Base-by-base conservation (phyloP, 805 yeast genomes). In the Lachancea kluyveri region DNA sequence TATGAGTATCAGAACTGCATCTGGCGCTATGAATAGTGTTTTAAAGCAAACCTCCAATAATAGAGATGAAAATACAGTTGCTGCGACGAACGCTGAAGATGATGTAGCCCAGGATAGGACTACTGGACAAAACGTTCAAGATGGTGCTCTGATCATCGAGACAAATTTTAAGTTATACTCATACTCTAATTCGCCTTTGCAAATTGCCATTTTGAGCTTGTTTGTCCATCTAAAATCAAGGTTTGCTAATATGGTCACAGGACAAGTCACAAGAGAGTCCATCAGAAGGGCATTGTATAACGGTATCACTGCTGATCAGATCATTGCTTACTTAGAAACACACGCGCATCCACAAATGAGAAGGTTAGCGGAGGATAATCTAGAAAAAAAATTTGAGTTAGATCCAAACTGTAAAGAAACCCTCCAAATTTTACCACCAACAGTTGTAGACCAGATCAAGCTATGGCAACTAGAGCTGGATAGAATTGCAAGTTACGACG, bases 401-500 rank as follows among this genome's bases (percentile, higher is more conserved):
- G 66, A 62, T 26, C 53, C 62, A 5, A 63, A 62, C 9, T 59
- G 68, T 6, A 69, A 70, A 40, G 72, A 76, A 43, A 53, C 70
- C 41, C 47, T 77, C 37, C 78, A 79, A 50, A 64, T 92, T 8
- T 55, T 83, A 5, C 97, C 97, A 3, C 95, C 97, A 0, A 92
- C 95, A 0, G 95, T 92, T n/a, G 83, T 85, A 1, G 99, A 92
- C 59, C 99, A 92, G 56, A 84, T 92, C 46, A 79, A 78, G 52
- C 67, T 92, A 32, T 92, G 99, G 99, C 97, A 92, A 62, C 65
- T 92, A 39, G 99, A 92, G 54, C 60, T 88, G 62, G 97, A 92
- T 56, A 73, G 99, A 59, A 84, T 92, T 42, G 78, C 82, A 45
- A 74, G 92, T 1, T 82, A 76, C 30, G 85, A 79, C 17, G 99